Evolutionary conservation across 345 rosid genomes (phyloP).

Genomic region (Barbarea vulgaris): DNA sequence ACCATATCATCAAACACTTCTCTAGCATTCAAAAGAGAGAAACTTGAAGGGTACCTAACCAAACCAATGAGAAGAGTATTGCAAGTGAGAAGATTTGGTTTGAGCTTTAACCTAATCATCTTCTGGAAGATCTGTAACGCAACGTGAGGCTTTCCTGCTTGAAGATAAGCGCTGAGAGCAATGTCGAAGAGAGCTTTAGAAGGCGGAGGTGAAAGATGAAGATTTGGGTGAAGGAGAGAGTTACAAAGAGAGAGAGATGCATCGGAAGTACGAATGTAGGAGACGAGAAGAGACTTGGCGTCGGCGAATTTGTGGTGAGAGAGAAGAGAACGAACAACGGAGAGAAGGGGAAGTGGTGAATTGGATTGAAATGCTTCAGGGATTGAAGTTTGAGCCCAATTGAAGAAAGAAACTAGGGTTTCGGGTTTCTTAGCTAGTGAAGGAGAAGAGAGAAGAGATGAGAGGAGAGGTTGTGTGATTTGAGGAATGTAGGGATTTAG

Average conservation of each 20-base stretch:
- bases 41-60: conserved; percentile 64
- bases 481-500: conserved; percentile 53
- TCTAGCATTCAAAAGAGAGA: conserved; percentile 53
- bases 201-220: conserved; percentile 33
- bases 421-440: conserved; percentile 48
- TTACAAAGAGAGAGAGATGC: conserved; percentile 50
- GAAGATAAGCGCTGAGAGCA: conserved; percentile 61
- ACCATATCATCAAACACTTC: conserved; percentile 56
- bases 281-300: conserved; percentile 62
- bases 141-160: conserved; percentile 59
- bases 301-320: conserved; percentile 58
- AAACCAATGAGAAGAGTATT: conserved; percentile 65
- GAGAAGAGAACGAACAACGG: conserved; percentile 62
- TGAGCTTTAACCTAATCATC: conserved; percentile 58
- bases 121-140: conserved; percentile 68
- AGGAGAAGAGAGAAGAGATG: conserved; percentile 58
- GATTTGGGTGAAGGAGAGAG: conserved; percentile 51
- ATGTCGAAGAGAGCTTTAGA: conserved; percentile 63
- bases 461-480: conserved; percentile 56
- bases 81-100: conserved; percentile 72
- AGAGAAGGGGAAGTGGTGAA: conserved; percentile 59
- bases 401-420: conserved; percentile 63
- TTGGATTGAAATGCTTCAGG: conserved; percentile 43
- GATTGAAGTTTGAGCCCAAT: conserved; percentile 50
- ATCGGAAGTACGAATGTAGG: conserved; percentile 58